Evolutionary conservation across 352 stramenopile genomes (phyloP), one percentile per base, ranked within the genome.

Genomic region (Peronospora destructor): DNA sequence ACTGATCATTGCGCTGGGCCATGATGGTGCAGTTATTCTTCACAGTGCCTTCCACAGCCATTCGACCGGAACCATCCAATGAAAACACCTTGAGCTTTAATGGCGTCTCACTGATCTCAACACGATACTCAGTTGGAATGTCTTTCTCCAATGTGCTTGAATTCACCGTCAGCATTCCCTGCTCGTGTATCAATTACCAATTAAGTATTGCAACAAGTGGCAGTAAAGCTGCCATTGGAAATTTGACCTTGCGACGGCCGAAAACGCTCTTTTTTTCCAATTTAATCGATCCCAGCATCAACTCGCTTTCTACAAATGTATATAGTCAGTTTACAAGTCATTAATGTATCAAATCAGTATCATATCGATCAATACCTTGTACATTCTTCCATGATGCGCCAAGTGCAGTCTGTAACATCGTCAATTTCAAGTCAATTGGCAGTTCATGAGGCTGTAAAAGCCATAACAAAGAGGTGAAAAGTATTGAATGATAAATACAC

Each of bases 11-110:
- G 23, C 69, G 74, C 56, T 89, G 76, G 19, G 83, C 79, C 72
- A 91, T 87, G 56, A 93, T 69, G 42, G 74, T 87, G 64, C 83
- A 91, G 63, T 71, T 91, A 50, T 90, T 84, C 62, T 84, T 93
- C 29, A 93, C 76, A 0, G 76, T 89, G 40, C 83, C 83, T 62
- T 93, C 83, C 41, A 93, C 85, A 16, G 83, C 83, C 83, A 93
- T 91, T 36, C 83, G 77, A 2, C 83, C 83, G 7, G 83, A 91
- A 17, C 80, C 83, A 49, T 93, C 83, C 14, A 89, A 71, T 12
- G 79, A 91, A 35, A 93, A 91, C 26, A 93, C 79, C 44, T 87
- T 87, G 45, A 91, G 65, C 66, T 87, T 86, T 35, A 91, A 60
- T 36, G 77, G 76, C 21, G 79, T 85, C 59, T 82, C 71, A 38